phyloP scores from a whole-genome alignment of 208 protist genomes.

The Leishmania major region DNA sequence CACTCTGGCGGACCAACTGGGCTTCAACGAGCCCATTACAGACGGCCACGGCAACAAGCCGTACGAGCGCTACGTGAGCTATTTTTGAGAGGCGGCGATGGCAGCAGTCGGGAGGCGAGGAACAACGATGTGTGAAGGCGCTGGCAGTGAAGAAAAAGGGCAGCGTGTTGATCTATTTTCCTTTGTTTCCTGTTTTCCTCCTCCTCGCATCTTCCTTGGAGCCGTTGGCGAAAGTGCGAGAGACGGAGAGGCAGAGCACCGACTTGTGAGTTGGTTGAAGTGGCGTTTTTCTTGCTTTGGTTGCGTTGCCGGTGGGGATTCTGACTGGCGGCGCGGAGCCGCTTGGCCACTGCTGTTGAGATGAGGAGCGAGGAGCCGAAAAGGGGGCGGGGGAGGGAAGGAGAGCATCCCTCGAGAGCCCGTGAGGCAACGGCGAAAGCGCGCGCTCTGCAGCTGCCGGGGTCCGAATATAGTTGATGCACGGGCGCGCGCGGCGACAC shows the following conservation, averaged over 20 bases:
- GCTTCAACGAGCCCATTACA: conserved; percentile 74
- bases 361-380: not conserved
- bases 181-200: not conserved
- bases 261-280: not conserved
- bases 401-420: not conserved
- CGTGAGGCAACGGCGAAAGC: not conserved
- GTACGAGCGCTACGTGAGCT: conserved; percentile 41
- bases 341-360: not conserved
- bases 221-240: not conserved
- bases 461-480: not conserved
- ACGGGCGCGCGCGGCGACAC: not conserved
- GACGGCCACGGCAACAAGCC: conserved; percentile 55
- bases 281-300: not conserved
- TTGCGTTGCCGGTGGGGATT: not conserved
- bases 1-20: conserved; percentile 66
- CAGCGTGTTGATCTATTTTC: not conserved
- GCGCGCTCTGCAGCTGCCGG: not conserved
- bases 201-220: not conserved
- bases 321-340: not conserved
- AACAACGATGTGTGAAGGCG: not conserved
- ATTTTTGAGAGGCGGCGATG: conserved; percentile 16
- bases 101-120: no score
- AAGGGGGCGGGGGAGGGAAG: not conserved
- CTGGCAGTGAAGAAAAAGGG: not conserved
- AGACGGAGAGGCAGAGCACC: not conserved